Evolutionary conservation across 2,329 filamentous ascomycete genomes (phyloP).

Genomic region (Talaromyces marneffei): DNA sequence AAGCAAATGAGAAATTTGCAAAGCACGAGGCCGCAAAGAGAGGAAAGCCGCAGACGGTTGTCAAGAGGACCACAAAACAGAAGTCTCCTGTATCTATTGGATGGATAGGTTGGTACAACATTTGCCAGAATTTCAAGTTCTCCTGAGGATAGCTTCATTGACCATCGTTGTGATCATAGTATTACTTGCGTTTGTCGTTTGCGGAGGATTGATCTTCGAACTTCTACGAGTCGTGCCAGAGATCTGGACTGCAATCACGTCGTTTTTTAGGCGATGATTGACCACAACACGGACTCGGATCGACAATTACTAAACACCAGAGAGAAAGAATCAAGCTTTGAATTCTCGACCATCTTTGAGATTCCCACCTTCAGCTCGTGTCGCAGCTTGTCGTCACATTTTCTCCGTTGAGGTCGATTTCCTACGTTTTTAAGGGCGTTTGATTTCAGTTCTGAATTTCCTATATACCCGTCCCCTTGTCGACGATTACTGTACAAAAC

Average conservation of each 20-base stretch:
- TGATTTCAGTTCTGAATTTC: not conserved
- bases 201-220: constrained; percentile 56
- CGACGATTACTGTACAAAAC: constrained; percentile 6
- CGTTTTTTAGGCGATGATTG: constrained; percentile 19
- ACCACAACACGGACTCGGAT: not conserved
- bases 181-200: constrained; percentile 57
- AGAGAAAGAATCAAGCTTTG: not conserved
- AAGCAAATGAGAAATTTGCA: constrained; percentile 58
- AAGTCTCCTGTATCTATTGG: constrained; percentile 51
- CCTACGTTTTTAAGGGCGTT: not conserved
- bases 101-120: constrained; percentile 54
- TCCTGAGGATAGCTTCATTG: constrained; percentile 15
- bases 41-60: constrained; percentile 46
- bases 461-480: constrained; percentile 5
- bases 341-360: not conserved
- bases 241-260: constrained; percentile 32
- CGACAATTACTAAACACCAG: not conserved
- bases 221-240: constrained; percentile 43
- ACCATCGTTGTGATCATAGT: constrained; percentile 35
- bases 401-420: not conserved
- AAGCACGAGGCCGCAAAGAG: constrained; percentile 55
- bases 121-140: not conserved
- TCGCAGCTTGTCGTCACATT: not conserved
- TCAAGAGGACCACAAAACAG: constrained; percentile 43
- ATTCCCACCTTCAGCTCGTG: not conserved